phyloP scores from a whole-genome alignment of 257 asterid species.

The Solanum commersonii region DNA sequence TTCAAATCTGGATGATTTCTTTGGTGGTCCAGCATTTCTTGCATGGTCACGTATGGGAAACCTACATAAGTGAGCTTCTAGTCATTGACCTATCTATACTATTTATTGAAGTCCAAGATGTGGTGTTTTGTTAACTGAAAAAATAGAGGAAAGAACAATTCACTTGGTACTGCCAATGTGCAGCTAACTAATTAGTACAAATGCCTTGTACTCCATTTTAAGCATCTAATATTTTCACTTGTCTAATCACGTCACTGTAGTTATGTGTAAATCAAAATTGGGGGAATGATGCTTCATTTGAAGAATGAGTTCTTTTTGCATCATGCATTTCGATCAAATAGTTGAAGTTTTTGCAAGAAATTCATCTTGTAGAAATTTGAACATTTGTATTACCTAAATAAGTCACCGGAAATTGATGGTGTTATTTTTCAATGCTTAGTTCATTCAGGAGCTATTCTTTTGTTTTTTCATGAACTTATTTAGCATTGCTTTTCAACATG shows the following conservation, averaged over 20 bases:
- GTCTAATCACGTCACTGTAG: neutral
- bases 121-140: neutral
- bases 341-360: neutral
- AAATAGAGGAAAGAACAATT: neutral
- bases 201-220: neutral
- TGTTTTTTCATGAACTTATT: too few species aligned
- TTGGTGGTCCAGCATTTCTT: conserved; percentile 89
- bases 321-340: neutral
- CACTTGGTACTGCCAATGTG: neutral
- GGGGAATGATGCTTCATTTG: neutral
- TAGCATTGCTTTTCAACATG: neutral
- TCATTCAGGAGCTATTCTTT: neutral
- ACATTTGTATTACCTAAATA: neutral
- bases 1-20: conserved; percentile 59
- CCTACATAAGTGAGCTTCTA: conserved; percentile 57
- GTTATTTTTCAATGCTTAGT: neutral
- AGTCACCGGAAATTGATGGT: neutral
- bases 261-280: neutral
- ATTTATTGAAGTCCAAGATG: neutral
- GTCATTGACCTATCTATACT: neutral
- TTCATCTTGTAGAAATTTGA: neutral
- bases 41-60: conserved; percentile 92
- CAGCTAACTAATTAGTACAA: neutral
- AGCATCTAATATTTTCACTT: neutral
- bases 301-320: neutral